Evolutionary conservation across 1,139 yeast genomes (phyloP), one percentile per base, ranked within the genome.

Genomic region (Groenewaldozyma sp.): DNA sequence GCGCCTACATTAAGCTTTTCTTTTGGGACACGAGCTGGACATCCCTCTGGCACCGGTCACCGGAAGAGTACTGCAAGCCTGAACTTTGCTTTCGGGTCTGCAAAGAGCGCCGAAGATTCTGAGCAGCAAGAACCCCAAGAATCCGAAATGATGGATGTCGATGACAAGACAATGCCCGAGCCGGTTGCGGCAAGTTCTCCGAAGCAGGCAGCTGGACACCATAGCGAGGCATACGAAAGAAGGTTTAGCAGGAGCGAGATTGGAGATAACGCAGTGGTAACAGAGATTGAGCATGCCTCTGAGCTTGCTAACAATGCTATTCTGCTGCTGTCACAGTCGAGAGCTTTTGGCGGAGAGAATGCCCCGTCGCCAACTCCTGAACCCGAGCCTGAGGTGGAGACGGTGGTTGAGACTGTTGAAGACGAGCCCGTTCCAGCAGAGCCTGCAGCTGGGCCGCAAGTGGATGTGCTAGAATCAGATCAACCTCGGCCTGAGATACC

Each of bases 321-420:
- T 13, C 35, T 28, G 1, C 37, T 40, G n/a, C 31, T 40, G 11
- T 36, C 43, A 10, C 28, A 36, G 16, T 40, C 43, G 5, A 7
- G 33, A 29, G 33, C 19, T 6, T 29, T 29, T 29, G 33, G 33
- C 17, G 33, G 33, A 13, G 33, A 29, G n/a, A 29, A 29, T 18
- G 33, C 33, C 5, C 33, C 33, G 4, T 29, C 33, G 7, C 33
- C 33, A 13, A 29, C 22, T 29, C 33, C 33, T 18, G 33, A 29
- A 29, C 22, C 33, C 4, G 33, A 9, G 5, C n/a, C 9, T 5
- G 13, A 28, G 7, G 26, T 22, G 10, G 31, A 28, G 16, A 7
- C 31, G 9, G 31, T 13, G 18, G 10, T 22, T 22, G 18, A 28
- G 18, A 7, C 31, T 13, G 31, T 13, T 11, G 31, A n/a, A 9